These are phyloP conservation scores for Macadamia tetraphylla DNA, from an alignment of 164 flowering plant genomes.

Conservation along the genomic window DNA sequence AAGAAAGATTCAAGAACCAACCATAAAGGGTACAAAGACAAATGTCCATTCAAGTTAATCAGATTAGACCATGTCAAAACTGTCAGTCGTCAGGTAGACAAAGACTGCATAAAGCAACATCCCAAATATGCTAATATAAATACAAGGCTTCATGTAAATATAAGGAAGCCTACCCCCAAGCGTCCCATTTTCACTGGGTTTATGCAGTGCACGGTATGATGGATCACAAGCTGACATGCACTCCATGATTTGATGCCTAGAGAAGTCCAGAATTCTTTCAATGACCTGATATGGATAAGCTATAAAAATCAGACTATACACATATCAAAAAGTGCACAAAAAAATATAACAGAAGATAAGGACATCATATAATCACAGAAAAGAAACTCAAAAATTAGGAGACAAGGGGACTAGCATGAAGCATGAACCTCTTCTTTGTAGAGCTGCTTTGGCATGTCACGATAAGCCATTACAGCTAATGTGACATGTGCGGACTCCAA, in stretches of 20 bases:
- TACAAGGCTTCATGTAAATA: not conserved
- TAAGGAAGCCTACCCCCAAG: conserved; percentile 49
- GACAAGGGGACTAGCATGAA: not conserved
- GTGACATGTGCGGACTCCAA: conserved; percentile 90
- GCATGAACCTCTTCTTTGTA: conserved; percentile 86
- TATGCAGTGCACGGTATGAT: conserved; percentile 76
- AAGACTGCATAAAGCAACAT: no score
- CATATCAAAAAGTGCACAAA: not conserved
- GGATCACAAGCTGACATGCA: conserved; percentile 88
- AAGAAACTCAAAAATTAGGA: not conserved
- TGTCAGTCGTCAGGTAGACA: not conserved
- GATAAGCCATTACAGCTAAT: conserved; percentile 68
- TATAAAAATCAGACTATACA: conserved; percentile 2
- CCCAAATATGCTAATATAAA: no score
- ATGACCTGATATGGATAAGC: conserved; percentile 44
- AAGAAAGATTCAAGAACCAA: not conserved
- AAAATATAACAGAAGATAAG: not conserved
- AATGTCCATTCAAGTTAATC: not conserved
- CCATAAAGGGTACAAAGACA: not conserved
- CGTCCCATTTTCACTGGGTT: conserved; percentile 54
- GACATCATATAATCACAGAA: not conserved
- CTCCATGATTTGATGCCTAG: conserved; percentile 79
- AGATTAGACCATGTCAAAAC: no score
- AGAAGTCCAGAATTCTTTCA: conserved; percentile 93
- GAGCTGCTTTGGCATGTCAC: conserved; percentile 83